Conservation (phyloP, 2,329 filamentous ascomycete genomes). For the Colletotrichum sp. region DNA sequence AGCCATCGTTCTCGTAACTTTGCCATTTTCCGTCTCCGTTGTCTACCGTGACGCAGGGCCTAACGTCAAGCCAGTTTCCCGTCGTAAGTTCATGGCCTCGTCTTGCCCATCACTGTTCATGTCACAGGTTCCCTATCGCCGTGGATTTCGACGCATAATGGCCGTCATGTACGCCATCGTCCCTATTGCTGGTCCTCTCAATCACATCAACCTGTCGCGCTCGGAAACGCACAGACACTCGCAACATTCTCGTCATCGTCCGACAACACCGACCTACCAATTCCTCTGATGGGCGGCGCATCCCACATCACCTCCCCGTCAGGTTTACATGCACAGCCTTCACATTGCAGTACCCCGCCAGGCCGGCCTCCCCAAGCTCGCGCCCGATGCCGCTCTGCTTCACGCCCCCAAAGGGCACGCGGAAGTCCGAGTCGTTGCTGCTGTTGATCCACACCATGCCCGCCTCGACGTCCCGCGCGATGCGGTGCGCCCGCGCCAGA, state of each 20-base stretch:
- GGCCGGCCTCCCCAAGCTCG: slow-evolving; percentile 33
- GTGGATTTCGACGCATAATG: neutral
- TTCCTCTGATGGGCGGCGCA: neutral
- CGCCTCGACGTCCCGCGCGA: slow-evolving; percentile 56
- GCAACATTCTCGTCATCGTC: neutral
- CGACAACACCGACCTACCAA: neutral
- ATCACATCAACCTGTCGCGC: neutral
- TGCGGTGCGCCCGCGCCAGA: slow-evolving; percentile 42
- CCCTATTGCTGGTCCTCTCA: neutral
- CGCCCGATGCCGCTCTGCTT: slow-evolving; percentile 36
- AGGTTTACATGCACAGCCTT: slow-evolving; percentile 35
- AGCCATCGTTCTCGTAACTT: neutral
- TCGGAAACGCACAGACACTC: neutral
- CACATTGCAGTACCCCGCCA: slow-evolving; percentile 30
- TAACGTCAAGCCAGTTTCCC: neutral
- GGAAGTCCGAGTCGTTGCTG: slow-evolving; percentile 34
- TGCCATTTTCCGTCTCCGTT: neutral
- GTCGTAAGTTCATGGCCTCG: neutral
- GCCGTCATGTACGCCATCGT: neutral
- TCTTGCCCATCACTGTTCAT: neutral
- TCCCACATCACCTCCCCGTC: slow-evolving; percentile 1
- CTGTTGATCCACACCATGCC: slow-evolving; percentile 51
- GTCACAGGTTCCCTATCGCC: neutral
- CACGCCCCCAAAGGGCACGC: slow-evolving; percentile 35
- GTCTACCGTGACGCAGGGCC: neutral